Conservation (phyloP, 2,329 filamentous ascomycete species). For the Talaromyces amestolkiae region DNA sequence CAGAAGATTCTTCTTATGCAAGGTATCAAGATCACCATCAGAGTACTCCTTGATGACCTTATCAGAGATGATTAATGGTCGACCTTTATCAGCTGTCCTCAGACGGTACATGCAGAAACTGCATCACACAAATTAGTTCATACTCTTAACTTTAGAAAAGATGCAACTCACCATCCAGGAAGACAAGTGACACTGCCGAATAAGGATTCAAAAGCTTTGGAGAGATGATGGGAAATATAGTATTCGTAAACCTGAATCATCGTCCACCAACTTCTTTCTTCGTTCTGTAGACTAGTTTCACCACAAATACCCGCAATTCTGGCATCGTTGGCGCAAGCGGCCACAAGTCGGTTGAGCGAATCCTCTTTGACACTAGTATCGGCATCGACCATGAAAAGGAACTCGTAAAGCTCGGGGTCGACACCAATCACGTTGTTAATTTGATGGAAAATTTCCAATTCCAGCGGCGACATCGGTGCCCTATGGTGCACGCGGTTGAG, state of each 20-base stretch:
- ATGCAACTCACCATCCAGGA: slow-evolving; percentile 81
- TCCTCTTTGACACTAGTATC: slow-evolving; percentile 94
- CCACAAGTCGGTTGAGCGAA: slow-evolving; percentile 85
- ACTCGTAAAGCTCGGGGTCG: slow-evolving; percentile 95
- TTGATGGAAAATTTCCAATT: slow-evolving; percentile 98
- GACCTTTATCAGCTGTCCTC: slow-evolving; percentile 87
- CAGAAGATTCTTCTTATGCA: slow-evolving; percentile 91
- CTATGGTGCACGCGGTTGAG: slow-evolving; percentile 96
- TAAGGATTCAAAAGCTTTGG: slow-evolving; percentile 95
- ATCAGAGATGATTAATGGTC: slow-evolving; percentile 90
- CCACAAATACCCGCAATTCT: slow-evolving; percentile 98
- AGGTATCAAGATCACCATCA: slow-evolving; percentile 83
- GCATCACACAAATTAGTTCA: slow-evolving; percentile 36
- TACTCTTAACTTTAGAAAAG: background rate
- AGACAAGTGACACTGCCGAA: slow-evolving; percentile 98
- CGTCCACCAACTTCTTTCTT: slow-evolving; percentile 94
- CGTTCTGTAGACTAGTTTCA: slow-evolving; percentile 93
- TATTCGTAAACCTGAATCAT: slow-evolving; percentile 99
- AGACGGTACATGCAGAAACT: slow-evolving; percentile 99
- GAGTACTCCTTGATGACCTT: slow-evolving; percentile 83
- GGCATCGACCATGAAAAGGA: slow-evolving; percentile 94
- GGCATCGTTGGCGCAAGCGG: slow-evolving; percentile 86
- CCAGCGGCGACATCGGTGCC: slow-evolving; percentile 88
- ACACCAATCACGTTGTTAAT: slow-evolving; percentile 99
- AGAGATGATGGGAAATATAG: slow-evolving; percentile 95